Evolutionary conservation across 345 rosid species (phyloP).

Genomic region (Gynandropsis gynandra): DNA sequence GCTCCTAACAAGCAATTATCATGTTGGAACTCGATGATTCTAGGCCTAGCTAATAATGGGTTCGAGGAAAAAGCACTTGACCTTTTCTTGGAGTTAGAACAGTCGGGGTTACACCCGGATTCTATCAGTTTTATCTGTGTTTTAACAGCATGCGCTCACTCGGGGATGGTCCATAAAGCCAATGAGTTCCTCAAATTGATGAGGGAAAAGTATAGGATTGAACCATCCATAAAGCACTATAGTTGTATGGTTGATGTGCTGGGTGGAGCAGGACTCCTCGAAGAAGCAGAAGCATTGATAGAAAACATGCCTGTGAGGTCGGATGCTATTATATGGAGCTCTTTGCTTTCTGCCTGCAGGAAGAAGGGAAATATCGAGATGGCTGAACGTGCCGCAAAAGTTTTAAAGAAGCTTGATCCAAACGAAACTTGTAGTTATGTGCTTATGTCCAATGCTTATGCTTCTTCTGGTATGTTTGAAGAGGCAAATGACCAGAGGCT

Average conservation of each 20-base stretch:
- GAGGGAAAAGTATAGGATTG: constrained; percentile 43
- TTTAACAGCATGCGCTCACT: constrained; percentile 66
- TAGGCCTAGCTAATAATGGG: constrained; percentile 66
- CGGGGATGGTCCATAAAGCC: constrained; percentile 47
- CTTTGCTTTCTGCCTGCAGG: constrained; percentile 55
- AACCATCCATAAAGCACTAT: constrained; percentile 64
- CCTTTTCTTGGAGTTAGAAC: constrained; percentile 46
- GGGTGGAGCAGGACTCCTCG: constrained; percentile 51
- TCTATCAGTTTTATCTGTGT: constrained; percentile 54
- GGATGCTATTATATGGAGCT: constrained; percentile 59
- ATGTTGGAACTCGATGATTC: constrained; percentile 81
- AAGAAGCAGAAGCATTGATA: constrained; percentile 60
- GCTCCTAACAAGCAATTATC: constrained; percentile 37
- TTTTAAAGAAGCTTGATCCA: constrained; percentile 41
- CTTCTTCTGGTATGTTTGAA: constrained; percentile 38
- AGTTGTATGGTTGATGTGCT: constrained; percentile 58
- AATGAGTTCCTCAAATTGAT: constrained; percentile 41
- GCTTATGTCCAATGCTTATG: constrained; percentile 62
- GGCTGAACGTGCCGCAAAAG: constrained; percentile 49
- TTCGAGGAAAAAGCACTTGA: constrained; percentile 41
- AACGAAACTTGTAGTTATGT: constrained; percentile 54
- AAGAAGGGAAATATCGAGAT: constrained; percentile 43
- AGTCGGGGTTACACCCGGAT: constrained; percentile 47
- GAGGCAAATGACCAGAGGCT: constrained; percentile 53
- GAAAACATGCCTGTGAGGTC: constrained; percentile 43